These are phyloP conservation scores for Guillardia theta DNA, from an alignment of 78 protist species.

Conservation along the genomic window DNA sequence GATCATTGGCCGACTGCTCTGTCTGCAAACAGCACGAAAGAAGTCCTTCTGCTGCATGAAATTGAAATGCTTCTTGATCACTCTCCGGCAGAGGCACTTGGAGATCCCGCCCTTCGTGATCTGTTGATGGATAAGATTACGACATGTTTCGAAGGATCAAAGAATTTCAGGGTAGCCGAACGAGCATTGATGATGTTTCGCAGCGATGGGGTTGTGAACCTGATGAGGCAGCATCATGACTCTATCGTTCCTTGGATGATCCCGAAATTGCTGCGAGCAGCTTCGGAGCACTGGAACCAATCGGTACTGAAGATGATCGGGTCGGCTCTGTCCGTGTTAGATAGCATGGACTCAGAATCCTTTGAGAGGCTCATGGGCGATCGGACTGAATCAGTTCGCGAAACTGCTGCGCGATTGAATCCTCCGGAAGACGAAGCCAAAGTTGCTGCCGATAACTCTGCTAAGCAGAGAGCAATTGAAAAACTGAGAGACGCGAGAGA, in stretches of 20 bases:
- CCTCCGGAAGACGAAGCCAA: no score
- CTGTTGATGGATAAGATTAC: not conserved
- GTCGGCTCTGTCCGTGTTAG: not conserved
- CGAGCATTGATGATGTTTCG: not conserved
- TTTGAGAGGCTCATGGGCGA: not conserved
- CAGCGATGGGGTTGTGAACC: not conserved
- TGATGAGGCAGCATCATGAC: not conserved
- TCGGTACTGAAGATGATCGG: not conserved
- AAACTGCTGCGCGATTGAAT: no score
- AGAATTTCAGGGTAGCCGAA: not conserved
- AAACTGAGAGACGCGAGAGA: not conserved
- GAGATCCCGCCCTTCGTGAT: not conserved
- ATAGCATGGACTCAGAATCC: not conserved
- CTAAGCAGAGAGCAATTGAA: no score
- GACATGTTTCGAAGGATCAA: not conserved
- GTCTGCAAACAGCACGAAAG: not conserved
- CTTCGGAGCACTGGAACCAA: not conserved
- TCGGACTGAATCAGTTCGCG: no score
- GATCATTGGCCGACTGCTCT: not conserved
- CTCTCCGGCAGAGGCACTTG: not conserved
- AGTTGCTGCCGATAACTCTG: no score
- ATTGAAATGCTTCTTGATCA: not conserved
- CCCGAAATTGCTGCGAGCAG: no score
- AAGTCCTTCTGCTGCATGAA: not conserved
- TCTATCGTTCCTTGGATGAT: no score